Percentiles rank a stretch among this genome's conserved stretches.
phyloP scores from a whole-genome alignment of 2,329 filamentous ascomycete genomes.

The Westerdykella sp. region DNA sequence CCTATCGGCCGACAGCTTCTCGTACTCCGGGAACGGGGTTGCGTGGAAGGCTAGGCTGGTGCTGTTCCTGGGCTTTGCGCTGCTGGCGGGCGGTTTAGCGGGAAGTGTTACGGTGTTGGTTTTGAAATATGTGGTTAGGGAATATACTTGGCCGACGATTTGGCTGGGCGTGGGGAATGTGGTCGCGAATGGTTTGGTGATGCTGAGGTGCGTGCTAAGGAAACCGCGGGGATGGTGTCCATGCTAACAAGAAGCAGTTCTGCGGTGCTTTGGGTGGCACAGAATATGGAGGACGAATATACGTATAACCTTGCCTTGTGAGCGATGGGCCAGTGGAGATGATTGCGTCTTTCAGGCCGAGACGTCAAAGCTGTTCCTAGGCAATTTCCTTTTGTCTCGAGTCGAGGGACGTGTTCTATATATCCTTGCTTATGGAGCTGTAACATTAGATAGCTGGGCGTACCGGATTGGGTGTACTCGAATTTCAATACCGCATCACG shows the following conservation, averaged over 20 bases:
- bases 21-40: conserved; percentile 58
- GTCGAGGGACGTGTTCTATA: not conserved
- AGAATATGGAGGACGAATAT: conserved; percentile 69
- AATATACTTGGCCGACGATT: conserved; percentile 55
- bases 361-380: not conserved
- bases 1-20: conserved; percentile 58
- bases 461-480: not conserved
- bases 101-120: conserved; percentile 63
- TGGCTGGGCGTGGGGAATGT: conserved; percentile 65
- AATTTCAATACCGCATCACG: no score
- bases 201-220: conserved; percentile 54
- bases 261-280: conserved; percentile 61
- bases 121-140: conserved; percentile 59
- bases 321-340: not conserved
- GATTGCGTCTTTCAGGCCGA: not conserved
- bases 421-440: not conserved
- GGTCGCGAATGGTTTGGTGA: conserved; percentile 58
- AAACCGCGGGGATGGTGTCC: not conserved
- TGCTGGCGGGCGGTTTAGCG: conserved; percentile 61
- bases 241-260: conserved; percentile 43
- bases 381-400: no score
- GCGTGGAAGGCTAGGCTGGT: conserved; percentile 66
- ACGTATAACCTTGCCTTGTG: conserved; percentile 62
- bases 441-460: not conserved
- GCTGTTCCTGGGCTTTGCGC: conserved; percentile 62